Conservation (phyloP, 2,329 filamentous ascomycete species). For the Calonectria pauciramosa region DNA sequence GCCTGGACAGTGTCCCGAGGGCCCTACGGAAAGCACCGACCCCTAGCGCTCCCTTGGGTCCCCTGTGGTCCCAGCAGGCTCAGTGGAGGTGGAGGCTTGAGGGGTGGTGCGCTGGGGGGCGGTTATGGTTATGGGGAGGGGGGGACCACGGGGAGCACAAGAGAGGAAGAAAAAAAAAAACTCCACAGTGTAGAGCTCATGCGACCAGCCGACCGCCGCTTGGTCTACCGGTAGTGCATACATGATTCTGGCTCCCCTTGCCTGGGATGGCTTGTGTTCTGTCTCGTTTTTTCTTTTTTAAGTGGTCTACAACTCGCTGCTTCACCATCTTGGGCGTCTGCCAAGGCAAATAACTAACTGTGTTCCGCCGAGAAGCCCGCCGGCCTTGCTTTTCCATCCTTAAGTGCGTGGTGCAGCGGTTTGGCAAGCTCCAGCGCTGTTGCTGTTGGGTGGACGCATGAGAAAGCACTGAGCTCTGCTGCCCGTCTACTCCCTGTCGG, state of each 20-base stretch:
- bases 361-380: neutral
- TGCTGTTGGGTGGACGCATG: conserved; percentile 5
- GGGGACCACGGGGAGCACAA: no score
- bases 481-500: neutral
- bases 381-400: neutral
- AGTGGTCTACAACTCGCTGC: neutral
- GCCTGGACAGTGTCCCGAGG: neutral
- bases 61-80: neutral
- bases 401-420: neutral
- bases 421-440: neutral
- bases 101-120: neutral
- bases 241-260: conserved; percentile 10
- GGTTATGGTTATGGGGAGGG: neutral
- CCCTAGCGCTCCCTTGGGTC: neutral
- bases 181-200: conserved; percentile 14
- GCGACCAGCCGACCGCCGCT: conserved; percentile 9
- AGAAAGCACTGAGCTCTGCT: conserved; percentile 8
- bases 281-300: neutral
- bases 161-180: neutral
- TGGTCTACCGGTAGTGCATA: conserved; percentile 5
- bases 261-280: neutral
- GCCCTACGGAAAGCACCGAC: conserved; percentile 3
- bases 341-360: neutral
- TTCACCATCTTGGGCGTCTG: neutral
- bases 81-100: neutral